Percentiles rank a stretch among this genome's conserved stretches.
Evolutionary conservation across 2,329 filamentous ascomycete genomes (phyloP).

Genomic region (Clathrospora elynae): DNA sequence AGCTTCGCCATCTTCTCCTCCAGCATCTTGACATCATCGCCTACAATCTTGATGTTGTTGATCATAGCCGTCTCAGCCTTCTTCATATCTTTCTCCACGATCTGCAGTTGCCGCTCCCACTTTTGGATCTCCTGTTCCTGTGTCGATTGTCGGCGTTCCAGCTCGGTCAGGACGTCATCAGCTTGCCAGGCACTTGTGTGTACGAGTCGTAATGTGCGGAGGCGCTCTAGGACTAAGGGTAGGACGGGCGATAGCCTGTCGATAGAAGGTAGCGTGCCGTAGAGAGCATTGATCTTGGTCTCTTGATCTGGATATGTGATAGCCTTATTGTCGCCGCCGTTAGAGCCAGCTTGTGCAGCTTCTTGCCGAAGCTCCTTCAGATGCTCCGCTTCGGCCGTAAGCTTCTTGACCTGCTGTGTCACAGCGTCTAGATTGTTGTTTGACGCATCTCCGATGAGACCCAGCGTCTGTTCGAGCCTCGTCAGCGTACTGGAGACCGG

Average conservation of each 20-base stretch:
- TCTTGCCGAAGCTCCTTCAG: conserved; percentile 61
- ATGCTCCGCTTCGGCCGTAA: conserved; percentile 73
- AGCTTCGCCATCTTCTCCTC: conserved; percentile 71
- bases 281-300: conserved; percentile 88
- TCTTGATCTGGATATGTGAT: conserved; percentile 68
- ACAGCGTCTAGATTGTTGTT: conserved; percentile 75
- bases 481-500: conserved; percentile 84
- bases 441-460: conserved; percentile 72
- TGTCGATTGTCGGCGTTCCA: conserved; percentile 80
- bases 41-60: conserved; percentile 81
- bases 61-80: conserved; percentile 72
- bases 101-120: conserved; percentile 81
- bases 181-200: conserved; percentile 87
- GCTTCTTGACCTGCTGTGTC: conserved; percentile 69
- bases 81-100: conserved; percentile 75
- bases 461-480: conserved; percentile 78
- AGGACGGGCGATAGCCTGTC: conserved; percentile 84
- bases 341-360: conserved; percentile 22
- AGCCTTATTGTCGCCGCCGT: conserved; percentile 17
- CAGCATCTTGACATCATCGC: conserved; percentile 85
- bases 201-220: conserved; percentile 81
- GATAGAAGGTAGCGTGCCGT: conserved; percentile 85
- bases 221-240: conserved; percentile 80
- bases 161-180: conserved; percentile 72
- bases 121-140: conserved; percentile 82